Percentiles rank a stretch among this genome's conserved stretches.
Evolutionary conservation across 2,329 filamentous ascomycete genomes (phyloP).

Genomic region (Talaromyces islandicus): DNA sequence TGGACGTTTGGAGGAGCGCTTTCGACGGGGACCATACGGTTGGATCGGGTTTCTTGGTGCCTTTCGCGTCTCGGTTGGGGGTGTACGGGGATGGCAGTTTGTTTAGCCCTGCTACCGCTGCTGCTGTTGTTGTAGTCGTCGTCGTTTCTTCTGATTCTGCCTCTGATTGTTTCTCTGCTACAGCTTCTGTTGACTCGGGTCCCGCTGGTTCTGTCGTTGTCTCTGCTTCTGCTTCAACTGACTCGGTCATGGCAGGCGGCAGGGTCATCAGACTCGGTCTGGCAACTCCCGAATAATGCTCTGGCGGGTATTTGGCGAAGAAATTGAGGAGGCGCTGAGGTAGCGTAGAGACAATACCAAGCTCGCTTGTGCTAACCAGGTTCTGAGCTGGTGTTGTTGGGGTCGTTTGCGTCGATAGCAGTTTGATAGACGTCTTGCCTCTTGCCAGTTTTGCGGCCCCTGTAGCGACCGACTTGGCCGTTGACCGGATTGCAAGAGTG

Average conservation of each 20-base stretch:
- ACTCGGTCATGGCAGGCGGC: constrained; percentile 19
- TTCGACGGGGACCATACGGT: constrained; percentile 25
- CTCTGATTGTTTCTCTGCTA: background rate
- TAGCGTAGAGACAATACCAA: constrained; percentile 38
- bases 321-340: constrained; percentile 76
- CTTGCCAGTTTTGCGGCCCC: background rate
- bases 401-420: background rate
- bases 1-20: constrained; percentile 30
- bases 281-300: constrained; percentile 38
- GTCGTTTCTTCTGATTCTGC: constrained; percentile 39
- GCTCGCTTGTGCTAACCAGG: background rate
- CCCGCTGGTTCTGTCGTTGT: background rate
- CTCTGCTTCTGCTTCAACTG: constrained; percentile 9
- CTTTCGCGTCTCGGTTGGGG: constrained; percentile 37
- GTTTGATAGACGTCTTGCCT: background rate
- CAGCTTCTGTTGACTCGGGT: background rate
- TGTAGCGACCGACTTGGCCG: background rate
- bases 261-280: constrained; percentile 12
- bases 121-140: constrained; percentile 24
- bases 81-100: constrained; percentile 32
- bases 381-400: background rate
- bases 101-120: constrained; percentile 18
- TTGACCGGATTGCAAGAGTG: constrained; percentile 16
- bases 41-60: constrained; percentile 29
- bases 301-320: constrained; percentile 83